These are phyloP conservation scores for Neoarthrinium moseri DNA, from an alignment of 2,329 filamentous ascomycete species.

Conservation along the genomic window DNA sequence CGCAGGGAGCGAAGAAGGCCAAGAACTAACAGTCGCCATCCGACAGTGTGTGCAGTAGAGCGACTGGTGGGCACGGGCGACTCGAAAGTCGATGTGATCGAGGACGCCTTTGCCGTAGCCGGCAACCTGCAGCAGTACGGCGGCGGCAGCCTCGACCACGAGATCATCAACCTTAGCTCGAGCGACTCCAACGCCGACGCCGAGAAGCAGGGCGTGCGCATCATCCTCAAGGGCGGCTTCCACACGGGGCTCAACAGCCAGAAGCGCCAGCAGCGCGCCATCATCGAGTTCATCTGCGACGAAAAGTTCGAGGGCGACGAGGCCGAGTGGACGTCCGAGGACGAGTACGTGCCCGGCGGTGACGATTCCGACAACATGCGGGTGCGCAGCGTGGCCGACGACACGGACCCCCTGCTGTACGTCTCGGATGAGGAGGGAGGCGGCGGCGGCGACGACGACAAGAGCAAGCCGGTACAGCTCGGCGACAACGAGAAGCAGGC, in stretches of 20 bases:
- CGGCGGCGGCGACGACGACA: slow-evolving; percentile 34
- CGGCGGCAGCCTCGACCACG: slow-evolving; percentile 61
- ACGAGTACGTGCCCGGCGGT: slow-evolving; percentile 44
- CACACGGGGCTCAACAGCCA: slow-evolving; percentile 51
- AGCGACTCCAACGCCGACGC: slow-evolving; percentile 64
- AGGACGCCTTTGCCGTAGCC: slow-evolving; percentile 70
- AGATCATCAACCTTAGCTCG: slow-evolving; percentile 63
- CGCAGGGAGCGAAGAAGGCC: not conserved
- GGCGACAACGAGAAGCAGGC: slow-evolving; percentile 53
- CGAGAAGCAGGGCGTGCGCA: slow-evolving; percentile 67
- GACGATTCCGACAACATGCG: slow-evolving; percentile 16
- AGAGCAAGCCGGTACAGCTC: slow-evolving; percentile 50
- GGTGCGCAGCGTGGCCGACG: too few relatives aligned
- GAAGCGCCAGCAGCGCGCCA: slow-evolving; percentile 65
- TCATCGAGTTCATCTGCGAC: slow-evolving; percentile 86
- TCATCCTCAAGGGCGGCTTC: slow-evolving; percentile 65
- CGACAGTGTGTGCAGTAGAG: slow-evolving; percentile 73
- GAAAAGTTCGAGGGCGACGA: slow-evolving; percentile 70
- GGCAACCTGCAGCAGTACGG: slow-evolving; percentile 63
- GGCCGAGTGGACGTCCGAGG: slow-evolving; percentile 58
- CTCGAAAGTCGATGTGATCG: slow-evolving; percentile 41
- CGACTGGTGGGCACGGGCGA: slow-evolving; percentile 50
- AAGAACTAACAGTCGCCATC: not conserved
- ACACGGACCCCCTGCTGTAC: slow-evolving; percentile 27
- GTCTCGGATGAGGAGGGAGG: slow-evolving; percentile 29